Evolutionary conservation across 768 basidiomycete species (phyloP).

Genomic region (Boletus edulis): DNA sequence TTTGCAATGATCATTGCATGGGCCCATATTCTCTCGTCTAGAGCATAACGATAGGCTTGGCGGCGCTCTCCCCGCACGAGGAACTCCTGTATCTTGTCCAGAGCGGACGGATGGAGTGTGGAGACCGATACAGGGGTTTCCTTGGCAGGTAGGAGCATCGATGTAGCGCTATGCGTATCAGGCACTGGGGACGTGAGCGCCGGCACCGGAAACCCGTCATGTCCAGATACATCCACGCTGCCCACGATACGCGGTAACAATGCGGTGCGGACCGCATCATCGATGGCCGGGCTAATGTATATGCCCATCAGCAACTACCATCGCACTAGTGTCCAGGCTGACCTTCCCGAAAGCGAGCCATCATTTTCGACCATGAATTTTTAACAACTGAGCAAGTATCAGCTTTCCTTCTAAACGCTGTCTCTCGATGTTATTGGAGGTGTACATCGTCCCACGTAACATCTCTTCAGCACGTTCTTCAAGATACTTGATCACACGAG

Average conservation of each 20-base stretch:
- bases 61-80: slow-evolving; percentile 82
- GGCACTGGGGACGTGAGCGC: slow-evolving; percentile 31
- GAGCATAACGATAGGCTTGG: slow-evolving; percentile 83
- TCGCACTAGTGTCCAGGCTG: slow-evolving; percentile 4
- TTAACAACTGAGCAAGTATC: slow-evolving; percentile 69
- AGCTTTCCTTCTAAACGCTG: slow-evolving; percentile 73
- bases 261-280: slow-evolving; percentile 70
- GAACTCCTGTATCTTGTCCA: slow-evolving; percentile 77
- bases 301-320: slow-evolving; percentile 16
- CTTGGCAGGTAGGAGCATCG: slow-evolving; percentile 29
- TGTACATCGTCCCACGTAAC: slow-evolving; percentile 70
- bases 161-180: slow-evolving; percentile 15
- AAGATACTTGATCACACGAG: slow-evolving; percentile 73
- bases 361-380: slow-evolving; percentile 87
- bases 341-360: slow-evolving; percentile 86
- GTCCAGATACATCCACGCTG: slow-evolving; percentile 18
- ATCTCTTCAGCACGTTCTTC: slow-evolving; percentile 74
- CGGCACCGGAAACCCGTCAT: slow-evolving; percentile 21
- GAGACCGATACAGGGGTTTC: slow-evolving; percentile 59
- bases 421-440: slow-evolving; percentile 51
- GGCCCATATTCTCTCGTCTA: slow-evolving; percentile 89
- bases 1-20: slow-evolving; percentile 96
- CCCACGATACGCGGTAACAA: slow-evolving; percentile 58
- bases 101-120: slow-evolving; percentile 55
- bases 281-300: slow-evolving; percentile 55